A percentile compares a stretch with the other conserved stretches of the same genome.
These are phyloP conservation scores for Zymoseptoria pseudotritici DNA, from an alignment of 2,329 filamentous ascomycete species.

Conservation along the genomic window DNA sequence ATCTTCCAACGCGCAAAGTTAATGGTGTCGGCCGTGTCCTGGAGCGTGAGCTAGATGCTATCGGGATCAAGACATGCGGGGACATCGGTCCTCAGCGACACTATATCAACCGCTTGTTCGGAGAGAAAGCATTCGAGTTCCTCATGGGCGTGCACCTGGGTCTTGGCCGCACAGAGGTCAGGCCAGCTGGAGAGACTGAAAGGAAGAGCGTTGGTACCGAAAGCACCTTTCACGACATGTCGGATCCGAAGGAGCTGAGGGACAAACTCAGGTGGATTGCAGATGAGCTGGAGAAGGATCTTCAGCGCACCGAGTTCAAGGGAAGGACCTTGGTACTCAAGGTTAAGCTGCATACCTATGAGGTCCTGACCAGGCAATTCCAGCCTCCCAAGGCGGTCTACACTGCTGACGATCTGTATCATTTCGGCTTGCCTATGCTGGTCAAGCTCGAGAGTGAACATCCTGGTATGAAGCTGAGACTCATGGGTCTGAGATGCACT, in stretches of 20 bases:
- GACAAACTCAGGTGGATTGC: constrained; percentile 75
- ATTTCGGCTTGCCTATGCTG: constrained; percentile 72
- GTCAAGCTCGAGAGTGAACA: constrained; percentile 76
- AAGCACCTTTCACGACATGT: constrained; percentile 78
- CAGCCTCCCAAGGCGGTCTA: constrained; percentile 65
- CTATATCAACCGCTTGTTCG: constrained; percentile 70
- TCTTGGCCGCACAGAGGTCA: constrained; percentile 73
- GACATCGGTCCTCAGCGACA: constrained; percentile 75
- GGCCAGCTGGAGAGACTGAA: constrained; percentile 82
- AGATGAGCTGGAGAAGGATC: constrained; percentile 78
- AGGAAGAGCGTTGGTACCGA: constrained; percentile 93
- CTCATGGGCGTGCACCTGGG: constrained; percentile 78
- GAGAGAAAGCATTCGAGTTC: constrained; percentile 85
- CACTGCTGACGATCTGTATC: constrained; percentile 74
- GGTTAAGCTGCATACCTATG: constrained; percentile 88
- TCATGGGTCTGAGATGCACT: constrained; percentile 86
- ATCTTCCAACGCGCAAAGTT: constrained; percentile 79
- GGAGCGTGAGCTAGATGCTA: constrained; percentile 79
- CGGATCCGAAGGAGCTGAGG: constrained; percentile 58
- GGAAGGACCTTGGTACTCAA: constrained; percentile 89
- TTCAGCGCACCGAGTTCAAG: constrained; percentile 72
- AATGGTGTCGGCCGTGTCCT: constrained; percentile 93
- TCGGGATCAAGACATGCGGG: constrained; percentile 81
- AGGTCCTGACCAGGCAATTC: constrained; percentile 78
- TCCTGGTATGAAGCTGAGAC: constrained; percentile 66